A percentile compares a stretch with the other conserved stretches of the same genome.
phyloP scores from a whole-genome alignment of 768 basidiomycete genomes.

The Mycena venus region DNA sequence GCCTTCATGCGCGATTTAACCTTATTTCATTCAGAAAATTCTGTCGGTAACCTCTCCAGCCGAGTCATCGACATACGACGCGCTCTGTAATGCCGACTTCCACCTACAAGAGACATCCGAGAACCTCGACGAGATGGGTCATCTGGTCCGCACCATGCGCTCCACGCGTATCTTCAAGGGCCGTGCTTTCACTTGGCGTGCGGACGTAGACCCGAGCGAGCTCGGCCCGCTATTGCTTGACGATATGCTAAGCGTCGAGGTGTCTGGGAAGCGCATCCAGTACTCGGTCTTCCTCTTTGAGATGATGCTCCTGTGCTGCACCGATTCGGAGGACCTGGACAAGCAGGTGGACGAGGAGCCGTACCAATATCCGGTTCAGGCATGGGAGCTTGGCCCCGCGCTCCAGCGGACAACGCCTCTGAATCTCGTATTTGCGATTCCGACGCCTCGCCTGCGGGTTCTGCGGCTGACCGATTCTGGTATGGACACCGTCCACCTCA shows the following conservation, averaged over 20 bases:
- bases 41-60: conserved; percentile 44
- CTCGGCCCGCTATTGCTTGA: conserved; percentile 51
- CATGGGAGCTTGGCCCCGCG: conserved; percentile 57
- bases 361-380: conserved; percentile 46
- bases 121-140: conserved; percentile 54
- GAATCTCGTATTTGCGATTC: conserved; percentile 48
- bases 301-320: conserved; percentile 49
- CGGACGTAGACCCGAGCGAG: conserved; percentile 40
- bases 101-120: conserved; percentile 46
- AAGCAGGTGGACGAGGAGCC: conserved; percentile 18
- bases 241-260: conserved; percentile 46
- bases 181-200: conserved; percentile 45
- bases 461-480: conserved; percentile 48
- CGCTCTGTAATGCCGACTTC: conserved; percentile 49
- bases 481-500: conserved; percentile 26
- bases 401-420: conserved; percentile 43
- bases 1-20: not conserved
- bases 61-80: conserved; percentile 45
- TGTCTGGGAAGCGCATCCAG: conserved; percentile 27
- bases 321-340: conserved; percentile 37
- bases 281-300: conserved; percentile 54
- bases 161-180: conserved; percentile 40
- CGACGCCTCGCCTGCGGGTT: conserved; percentile 39
- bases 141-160: conserved; percentile 51
- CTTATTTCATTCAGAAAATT: conserved; percentile 27